Base-by-base conservation (phyloP, 352 stramenopile genomes). In the Elongisporangium senticosum region DNA sequence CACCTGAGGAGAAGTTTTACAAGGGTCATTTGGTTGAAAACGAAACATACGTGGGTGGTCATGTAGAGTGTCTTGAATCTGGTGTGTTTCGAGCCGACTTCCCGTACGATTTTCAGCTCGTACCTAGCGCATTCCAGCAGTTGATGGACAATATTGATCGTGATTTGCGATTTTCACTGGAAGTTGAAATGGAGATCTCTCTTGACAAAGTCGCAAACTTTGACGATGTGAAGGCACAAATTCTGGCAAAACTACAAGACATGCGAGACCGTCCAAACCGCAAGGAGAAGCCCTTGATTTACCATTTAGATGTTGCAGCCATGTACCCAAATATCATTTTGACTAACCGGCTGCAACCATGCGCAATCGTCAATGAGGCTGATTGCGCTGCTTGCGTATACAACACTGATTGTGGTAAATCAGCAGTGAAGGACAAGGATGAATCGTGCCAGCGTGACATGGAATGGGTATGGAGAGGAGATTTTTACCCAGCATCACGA, bases 241-340 rank as follows among this genome's bases (percentile, higher is more conserved):
- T 99, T 61, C 83, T 98, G 7, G 83, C 97, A 48, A 80, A 92
- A 55, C 78, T 99, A 10, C 82, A 98, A 62, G 86, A 85, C 20
- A 85, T 99, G 26, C 83, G 95, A 6, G 96, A 99, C 61, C 84
- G 83, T 26, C 97, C 97, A 1, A 87, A 90, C 49, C 84, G 93
- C 5, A 84, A 76, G 58, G 90, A 93, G 76, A 94, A 85, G 49
- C 98, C 98, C 0, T 84, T 98, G 20, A 98, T 99, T 56, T 99
- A 99, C 67, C 97, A 99, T 66, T 90, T 99, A 64, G 98, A 99
- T 74, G 98, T 99, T 3, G 96, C 92, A 22, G 98, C 97, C 23
- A 99, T 99, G 98, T 99, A 99, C 70, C 98, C 97, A 7, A 99
- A 99, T 66, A 99, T 99, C 63, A 99, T 99, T 72, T 68, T 99